Conservation (phyloP, 192 early-diverging fungal genomes). For the Jimgerdemannia lactiflua region DNA sequence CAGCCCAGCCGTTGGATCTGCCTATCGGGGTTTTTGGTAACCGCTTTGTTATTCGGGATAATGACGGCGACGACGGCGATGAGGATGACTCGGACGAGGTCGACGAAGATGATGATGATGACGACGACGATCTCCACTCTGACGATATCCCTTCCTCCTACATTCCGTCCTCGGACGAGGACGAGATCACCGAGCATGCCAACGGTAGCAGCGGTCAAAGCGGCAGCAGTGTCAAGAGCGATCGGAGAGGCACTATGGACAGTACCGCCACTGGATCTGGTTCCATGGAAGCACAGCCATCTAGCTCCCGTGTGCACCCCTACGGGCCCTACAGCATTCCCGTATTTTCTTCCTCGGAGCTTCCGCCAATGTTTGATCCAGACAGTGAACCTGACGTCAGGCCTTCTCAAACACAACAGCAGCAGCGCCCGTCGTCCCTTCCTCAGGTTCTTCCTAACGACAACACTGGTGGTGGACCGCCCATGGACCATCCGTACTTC, state of each 20-base stretch:
- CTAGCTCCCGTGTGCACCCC: neutral
- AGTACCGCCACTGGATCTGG: neutral
- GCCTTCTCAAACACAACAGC: neutral
- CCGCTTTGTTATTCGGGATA: neutral
- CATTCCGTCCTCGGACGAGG: neutral
- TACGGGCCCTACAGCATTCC: neutral
- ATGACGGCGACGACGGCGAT: neutral
- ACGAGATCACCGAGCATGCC: neutral
- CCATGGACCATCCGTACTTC: slow-evolving; percentile 8
- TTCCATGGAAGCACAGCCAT: neutral
- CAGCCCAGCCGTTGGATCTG: too few relatives aligned
- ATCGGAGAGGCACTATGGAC: neutral
- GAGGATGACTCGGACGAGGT: neutral
- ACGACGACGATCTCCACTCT: neutral
- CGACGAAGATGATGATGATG: neutral
- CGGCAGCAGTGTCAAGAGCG: neutral
- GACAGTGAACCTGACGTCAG: neutral
- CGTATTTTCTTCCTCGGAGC: neutral
- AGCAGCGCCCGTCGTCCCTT: neutral
- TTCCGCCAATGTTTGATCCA: neutral
- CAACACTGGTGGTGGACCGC: neutral
- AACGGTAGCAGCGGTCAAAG: neutral
- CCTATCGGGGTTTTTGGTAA: too few relatives aligned
- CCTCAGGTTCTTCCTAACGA: neutral
- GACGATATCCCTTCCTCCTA: neutral